Evolutionary conservation across 495 filamentous ascomycete genomes (phyloP).

Genomic region (Amorphotheca resinae): DNA sequence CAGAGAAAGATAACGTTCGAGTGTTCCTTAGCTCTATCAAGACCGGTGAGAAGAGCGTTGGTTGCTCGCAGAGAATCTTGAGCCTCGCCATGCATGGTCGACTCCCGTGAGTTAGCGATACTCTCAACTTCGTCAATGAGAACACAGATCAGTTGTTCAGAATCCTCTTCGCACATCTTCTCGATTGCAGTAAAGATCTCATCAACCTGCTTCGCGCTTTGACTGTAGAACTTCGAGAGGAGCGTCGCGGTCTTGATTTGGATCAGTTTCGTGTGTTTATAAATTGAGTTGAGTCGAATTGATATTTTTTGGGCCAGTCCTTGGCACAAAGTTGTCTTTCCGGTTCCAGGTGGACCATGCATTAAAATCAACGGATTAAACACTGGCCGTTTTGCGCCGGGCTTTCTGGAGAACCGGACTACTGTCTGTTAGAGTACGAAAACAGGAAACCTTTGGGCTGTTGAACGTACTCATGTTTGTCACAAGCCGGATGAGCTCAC

Average conservation of each 20-base stretch:
- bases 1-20: conserved; percentile 38
- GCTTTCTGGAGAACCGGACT: conserved; percentile 17
- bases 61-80: conserved; percentile 27
- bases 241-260: conserved; percentile 37
- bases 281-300: conserved; percentile 35
- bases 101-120: conserved; percentile 31
- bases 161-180: conserved; percentile 27
- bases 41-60: conserved; percentile 30
- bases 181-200: conserved; percentile 32
- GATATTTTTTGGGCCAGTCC: conserved; percentile 41
- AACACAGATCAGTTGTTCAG: conserved; percentile 31
- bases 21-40: conserved; percentile 26
- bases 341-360: conserved; percentile 40
- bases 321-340: conserved; percentile 39
- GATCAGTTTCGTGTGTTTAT: conserved; percentile 30
- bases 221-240: conserved; percentile 39
- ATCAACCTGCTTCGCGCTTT: conserved; percentile 37
- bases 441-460: neutral
- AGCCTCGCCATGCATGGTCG: conserved; percentile 28
- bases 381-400: neutral
- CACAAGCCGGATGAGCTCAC: conserved; percentile 29
- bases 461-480: conserved; percentile 29
- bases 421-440: conserved; percentile 2
- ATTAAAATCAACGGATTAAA: conserved; percentile 30
- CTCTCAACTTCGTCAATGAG: conserved; percentile 45